Evolutionary conservation across 176 grass and related monocot genomes (phyloP), one percentile per base, ranked within the genome.

Genomic region (Zoysia japonica): DNA sequence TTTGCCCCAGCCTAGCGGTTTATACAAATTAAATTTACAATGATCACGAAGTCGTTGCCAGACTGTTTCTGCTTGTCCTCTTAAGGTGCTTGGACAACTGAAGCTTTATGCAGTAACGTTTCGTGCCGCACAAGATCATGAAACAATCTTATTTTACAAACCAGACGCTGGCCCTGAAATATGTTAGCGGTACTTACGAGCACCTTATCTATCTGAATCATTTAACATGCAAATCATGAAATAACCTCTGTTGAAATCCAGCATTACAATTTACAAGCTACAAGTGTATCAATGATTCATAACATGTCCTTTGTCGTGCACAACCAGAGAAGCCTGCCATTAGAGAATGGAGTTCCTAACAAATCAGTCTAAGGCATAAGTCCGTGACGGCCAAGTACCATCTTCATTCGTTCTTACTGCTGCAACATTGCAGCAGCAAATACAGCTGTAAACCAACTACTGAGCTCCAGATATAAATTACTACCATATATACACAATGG

Each of bases 381-480:
- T 28, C 28, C 28, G 28, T 28, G 28, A 28, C 42, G 14, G 70
- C 70, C 28, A 28, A 0, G 28, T 28, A 28, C 28, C 28, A 28
- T 28, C 28, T 28, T 28, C 28, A 28, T 28, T 28, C 28, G 28
- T 28, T 28, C 28, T 28, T 28, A 28, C 28, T 28, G 28, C 28
- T 28, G 28, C 28, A 28, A 28, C 28, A 28, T 28, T 28, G 28
- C 28, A 28, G 28, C 28, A 28, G 28, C 28, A 28, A 28, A 28
- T 68, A 28, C 28, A 28, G 28, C 28, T 28, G 28, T 28, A 28
- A 28, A 28, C 28, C 28, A 28, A 28, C 65, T 62, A 67, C 17
- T 43, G 14, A 43, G 65, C 77, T 85, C 13, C 16, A 85, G 40
- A 85, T 44, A 57, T 8, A 75, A 35, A 83, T 36, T 61, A 61